These are phyloP conservation scores for Cordyceps cateniannulata DNA, from an alignment of 2,329 filamentous ascomycete genomes.

Conservation along the genomic window DNA sequence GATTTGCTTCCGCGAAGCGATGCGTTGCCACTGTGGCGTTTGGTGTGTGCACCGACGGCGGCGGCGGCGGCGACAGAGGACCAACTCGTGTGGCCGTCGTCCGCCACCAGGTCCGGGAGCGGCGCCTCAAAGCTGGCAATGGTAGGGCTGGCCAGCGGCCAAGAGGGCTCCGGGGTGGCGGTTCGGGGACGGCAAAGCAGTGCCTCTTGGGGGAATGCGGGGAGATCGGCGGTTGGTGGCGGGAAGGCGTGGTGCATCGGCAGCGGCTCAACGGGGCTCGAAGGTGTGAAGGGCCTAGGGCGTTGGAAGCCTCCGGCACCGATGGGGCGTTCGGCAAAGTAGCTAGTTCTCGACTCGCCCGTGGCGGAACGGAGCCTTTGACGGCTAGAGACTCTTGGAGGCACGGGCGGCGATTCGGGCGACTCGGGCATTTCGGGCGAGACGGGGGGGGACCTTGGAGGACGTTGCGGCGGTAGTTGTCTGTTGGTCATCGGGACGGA, in stretches of 20 bases:
- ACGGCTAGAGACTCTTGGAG: constrained; percentile 50
- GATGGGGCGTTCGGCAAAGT: constrained; percentile 35
- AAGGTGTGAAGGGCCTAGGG: constrained; percentile 34
- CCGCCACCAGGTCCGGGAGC: constrained; percentile 56
- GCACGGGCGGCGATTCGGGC: constrained; percentile 37
- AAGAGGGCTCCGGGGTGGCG: constrained; percentile 33
- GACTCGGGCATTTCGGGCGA: too few relatives aligned
- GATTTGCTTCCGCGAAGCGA: constrained; percentile 51
- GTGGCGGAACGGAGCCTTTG: constrained; percentile 39
- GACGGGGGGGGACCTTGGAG: constrained; percentile 38
- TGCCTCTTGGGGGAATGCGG: constrained; percentile 21
- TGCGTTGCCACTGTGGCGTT: constrained; percentile 40
- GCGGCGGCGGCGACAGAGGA: constrained; percentile 25
- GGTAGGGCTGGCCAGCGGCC: constrained; percentile 28
- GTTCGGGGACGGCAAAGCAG: constrained; percentile 36
- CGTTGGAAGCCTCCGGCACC: constrained; percentile 40
- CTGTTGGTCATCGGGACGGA: not conserved
- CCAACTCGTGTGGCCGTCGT: constrained; percentile 46
- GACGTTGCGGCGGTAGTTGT: constrained; percentile 17
- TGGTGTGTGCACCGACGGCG: constrained; percentile 25
- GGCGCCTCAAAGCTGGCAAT: constrained; percentile 32
- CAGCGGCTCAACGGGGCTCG: constrained; percentile 17
- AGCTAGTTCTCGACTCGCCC: constrained; percentile 30
- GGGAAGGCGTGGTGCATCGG: constrained; percentile 13
- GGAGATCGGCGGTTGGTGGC: constrained; percentile 10